Percentiles rank a stretch among this genome's conserved stretches.
Evolutionary conservation across 2,329 filamentous ascomycete species (phyloP).

Genomic region (Triangularia verruculosa): DNA sequence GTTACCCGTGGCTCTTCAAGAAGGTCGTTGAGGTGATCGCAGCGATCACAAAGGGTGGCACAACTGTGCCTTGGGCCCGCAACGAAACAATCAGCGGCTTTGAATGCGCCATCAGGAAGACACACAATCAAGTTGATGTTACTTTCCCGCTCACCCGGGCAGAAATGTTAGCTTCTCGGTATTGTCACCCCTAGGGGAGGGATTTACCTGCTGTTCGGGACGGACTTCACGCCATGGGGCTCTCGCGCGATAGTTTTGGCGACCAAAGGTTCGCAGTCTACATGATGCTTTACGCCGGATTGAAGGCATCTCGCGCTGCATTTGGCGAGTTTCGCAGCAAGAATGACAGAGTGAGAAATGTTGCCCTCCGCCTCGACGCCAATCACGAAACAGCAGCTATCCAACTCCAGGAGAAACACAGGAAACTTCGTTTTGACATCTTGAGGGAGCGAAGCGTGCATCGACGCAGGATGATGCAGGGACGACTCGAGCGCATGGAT

Average conservation of each 20-base stretch:
- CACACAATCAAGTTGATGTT: not conserved
- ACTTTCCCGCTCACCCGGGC: not conserved
- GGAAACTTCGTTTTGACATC: too few relatives aligned
- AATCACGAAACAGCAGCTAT: too few relatives aligned
- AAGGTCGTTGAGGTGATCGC: not conserved
- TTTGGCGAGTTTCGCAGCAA: not conserved
- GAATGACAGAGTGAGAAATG: too few relatives aligned
- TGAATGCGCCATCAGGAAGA: not conserved
- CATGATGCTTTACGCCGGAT: not conserved
- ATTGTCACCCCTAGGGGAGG: not conserved
- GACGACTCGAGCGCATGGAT: too few relatives aligned
- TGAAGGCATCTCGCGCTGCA: too few relatives aligned
- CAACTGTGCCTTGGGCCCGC: not conserved
- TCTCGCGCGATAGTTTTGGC: not conserved
- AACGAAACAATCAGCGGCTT: not conserved
- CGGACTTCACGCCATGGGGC: not conserved
- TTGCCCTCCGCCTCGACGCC: too few relatives aligned
- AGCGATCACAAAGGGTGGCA: not conserved
- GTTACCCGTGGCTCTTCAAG: not conserved
- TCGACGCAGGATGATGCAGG: too few relatives aligned
- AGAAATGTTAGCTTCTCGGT: not conserved
- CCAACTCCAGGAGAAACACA: too few relatives aligned
- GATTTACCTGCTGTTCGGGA: not conserved
- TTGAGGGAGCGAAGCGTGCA: too few relatives aligned
- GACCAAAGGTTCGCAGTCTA: not conserved